A percentile compares a stretch with the other conserved stretches of the same genome.
phyloP scores from a whole-genome alignment of 805 yeast genomes.

The Priceomyces carsonii region DNA sequence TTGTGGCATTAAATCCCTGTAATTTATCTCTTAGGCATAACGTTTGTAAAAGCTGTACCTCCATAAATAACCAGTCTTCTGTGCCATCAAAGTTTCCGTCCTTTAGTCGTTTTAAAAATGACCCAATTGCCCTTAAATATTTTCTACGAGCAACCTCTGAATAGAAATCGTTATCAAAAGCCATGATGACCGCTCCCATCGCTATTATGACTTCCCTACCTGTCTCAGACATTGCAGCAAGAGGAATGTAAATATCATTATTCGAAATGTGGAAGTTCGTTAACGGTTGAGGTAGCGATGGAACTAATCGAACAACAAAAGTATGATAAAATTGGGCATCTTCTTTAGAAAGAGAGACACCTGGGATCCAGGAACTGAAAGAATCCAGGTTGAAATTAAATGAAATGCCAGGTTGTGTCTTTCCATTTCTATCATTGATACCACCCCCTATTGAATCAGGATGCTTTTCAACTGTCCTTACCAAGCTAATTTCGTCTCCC shows the following conservation, averaged over 20 bases:
- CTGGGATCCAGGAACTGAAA: not conserved
- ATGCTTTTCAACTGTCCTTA: not conserved
- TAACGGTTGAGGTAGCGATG: constrained; percentile 42
- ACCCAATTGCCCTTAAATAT: constrained; percentile 18
- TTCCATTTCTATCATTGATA: not conserved
- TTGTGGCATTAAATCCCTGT: constrained; percentile 20
- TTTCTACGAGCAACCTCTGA: constrained; percentile 17
- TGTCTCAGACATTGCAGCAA: constrained; percentile 26
- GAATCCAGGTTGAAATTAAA: not conserved
- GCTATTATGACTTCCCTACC: constrained; percentile 34
- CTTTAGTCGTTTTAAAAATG: constrained; percentile 19
- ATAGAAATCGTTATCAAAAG: constrained; percentile 25
- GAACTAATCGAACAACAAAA: constrained; percentile 41
- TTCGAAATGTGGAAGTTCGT: constrained; percentile 39
- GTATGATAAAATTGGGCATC: not conserved
- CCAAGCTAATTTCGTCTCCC: too few relatives aligned
- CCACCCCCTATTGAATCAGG: not conserved
- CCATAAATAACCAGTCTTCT: constrained; percentile 42
- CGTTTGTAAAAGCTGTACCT: constrained; percentile 28
- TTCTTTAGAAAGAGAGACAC: not conserved
- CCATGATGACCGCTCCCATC: constrained; percentile 42
- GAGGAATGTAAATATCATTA: constrained; percentile 40
- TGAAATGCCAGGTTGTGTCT: not conserved
- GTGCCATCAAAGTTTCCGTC: constrained; percentile 26
- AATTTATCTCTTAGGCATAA: constrained; percentile 38